A percentile compares a stretch with the other conserved stretches of the same genome.
phyloP scores from a whole-genome alignment of 2,329 filamentous ascomycete genomes.

The Aspergillus novoparasiticus region DNA sequence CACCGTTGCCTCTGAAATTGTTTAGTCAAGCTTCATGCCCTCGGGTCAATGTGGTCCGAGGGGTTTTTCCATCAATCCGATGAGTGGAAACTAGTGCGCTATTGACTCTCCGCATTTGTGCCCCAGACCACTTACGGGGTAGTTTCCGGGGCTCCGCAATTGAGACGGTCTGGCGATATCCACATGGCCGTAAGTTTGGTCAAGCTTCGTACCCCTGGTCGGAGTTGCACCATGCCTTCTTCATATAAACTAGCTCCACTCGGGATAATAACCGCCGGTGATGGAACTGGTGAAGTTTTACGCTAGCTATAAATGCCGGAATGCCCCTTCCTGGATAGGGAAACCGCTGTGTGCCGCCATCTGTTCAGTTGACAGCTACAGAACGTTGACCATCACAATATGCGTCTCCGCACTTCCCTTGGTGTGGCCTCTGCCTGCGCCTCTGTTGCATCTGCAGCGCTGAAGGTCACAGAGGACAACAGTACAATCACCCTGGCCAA shows the following conservation, averaged over 20 bases:
- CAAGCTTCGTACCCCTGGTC: neutral
- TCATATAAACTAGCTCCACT: neutral
- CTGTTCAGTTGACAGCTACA: neutral
- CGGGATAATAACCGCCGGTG: neutral
- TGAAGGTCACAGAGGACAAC: slow-evolving; percentile 23
- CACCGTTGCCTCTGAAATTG: neutral
- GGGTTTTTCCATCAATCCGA: slow-evolving; percentile 20
- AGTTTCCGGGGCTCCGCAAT: slow-evolving; percentile 1
- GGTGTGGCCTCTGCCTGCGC: slow-evolving; percentile 12
- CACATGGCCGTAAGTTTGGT: neutral
- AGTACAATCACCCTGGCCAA: slow-evolving; percentile 42
- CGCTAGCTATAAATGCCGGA: neutral
- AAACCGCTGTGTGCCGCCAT: neutral
- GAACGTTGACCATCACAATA: neutral
- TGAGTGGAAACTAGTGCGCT: slow-evolving; percentile 9
- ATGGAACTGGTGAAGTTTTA: neutral
- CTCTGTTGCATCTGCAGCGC: slow-evolving; percentile 16
- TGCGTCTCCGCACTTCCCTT: slow-evolving; percentile 11
- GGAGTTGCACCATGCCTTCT: neutral
- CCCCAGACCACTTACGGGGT: slow-evolving; percentile 6
- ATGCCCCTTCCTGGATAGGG: too few species aligned
- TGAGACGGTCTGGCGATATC: slow-evolving; percentile 4
- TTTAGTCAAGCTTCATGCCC: neutral
- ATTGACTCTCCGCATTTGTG: slow-evolving; percentile 17
- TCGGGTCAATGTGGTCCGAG: slow-evolving; percentile 23